Base-by-base conservation (phyloP, 2,329 filamentous ascomycete genomes). In the Hirsutella rhossiliensis region DNA sequence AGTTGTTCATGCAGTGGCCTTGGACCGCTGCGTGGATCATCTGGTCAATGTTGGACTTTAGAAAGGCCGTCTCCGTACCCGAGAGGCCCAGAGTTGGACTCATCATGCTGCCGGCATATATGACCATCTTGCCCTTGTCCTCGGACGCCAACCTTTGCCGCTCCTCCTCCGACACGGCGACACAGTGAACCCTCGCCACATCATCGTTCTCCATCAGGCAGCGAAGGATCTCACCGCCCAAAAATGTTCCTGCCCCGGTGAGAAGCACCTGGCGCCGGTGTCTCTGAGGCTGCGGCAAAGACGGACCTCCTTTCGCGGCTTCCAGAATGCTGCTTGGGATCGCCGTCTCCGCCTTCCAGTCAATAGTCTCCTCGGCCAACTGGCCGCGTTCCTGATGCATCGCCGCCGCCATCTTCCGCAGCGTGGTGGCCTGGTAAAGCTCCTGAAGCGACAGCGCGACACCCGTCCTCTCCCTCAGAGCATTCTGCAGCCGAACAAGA, bases 1-100 rank as follows among this genome's bases (percentile, higher is more conserved):
- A 65, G 6, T 47, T 48, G 41, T 64, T 58, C 46, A 53, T 45
- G 52, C 50, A 63, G 20, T 46, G 58, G 18, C 50, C 52, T 36
- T 62, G 56, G n/a, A 62, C 63, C 11, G 63, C 67, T 39, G 56
- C 58, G 52, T 72, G 77, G 30, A 82, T 69, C 41, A 81, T 67
- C 2, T 69, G 49, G 48, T 69, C 61, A 2, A 56, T 29, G 19
- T 34, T 36, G 11, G 19, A 31, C 36, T 38, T 36, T n/a, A 47
- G 32, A 18, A 40, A 39, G 9, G 19, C 38, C 11, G 30, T n/a
- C 8, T 47, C 46, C 8, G 38, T 41, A 2, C 11, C 5, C 18
- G 46, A 45, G 15, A 47, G 18, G 2, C 46, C 46, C 6, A 47
- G 43, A 4, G 8, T 36, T 17, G 6, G 38, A 27, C 19, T 45